Conservation (phyloP, 192 early-diverging fungal species). For the Funneliformis mosseae region DNA sequence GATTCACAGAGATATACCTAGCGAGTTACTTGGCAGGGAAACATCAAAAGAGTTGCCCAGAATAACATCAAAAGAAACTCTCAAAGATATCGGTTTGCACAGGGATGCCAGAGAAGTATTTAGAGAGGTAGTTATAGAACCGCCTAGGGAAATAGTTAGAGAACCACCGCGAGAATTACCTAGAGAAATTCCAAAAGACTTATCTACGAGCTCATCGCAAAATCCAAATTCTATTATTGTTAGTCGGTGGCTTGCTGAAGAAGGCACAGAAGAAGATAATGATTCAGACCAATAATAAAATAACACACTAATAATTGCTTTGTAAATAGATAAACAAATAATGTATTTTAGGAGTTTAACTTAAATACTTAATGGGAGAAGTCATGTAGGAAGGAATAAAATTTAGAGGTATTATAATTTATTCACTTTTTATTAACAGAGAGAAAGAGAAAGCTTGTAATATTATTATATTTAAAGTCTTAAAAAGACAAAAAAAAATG, state of each 20-base stretch:
- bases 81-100: neutral
- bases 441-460: neutral
- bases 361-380: neutral
- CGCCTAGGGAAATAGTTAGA: neutral
- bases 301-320: neutral
- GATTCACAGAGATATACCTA: neutral
- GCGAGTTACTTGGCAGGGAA: neutral
- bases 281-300: neutral
- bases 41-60: neutral
- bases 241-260: neutral
- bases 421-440: neutral
- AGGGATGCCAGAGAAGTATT: neutral
- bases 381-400: neutral
- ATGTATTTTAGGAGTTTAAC: neutral
- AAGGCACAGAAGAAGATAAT: neutral
- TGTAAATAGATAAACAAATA: neutral
- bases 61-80: neutral
- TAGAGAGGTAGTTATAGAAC: neutral
- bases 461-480: neutral
- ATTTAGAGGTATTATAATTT: too few relatives aligned
- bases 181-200: neutral
- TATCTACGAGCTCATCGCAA: neutral
- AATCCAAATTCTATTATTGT: neutral
- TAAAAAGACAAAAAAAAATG: neutral
- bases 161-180: neutral